A percentile compares a stretch with the other conserved stretches of the same genome.
Conservation (phyloP, 352 stramenopile species). For the Vaucheria bursata region DNA sequence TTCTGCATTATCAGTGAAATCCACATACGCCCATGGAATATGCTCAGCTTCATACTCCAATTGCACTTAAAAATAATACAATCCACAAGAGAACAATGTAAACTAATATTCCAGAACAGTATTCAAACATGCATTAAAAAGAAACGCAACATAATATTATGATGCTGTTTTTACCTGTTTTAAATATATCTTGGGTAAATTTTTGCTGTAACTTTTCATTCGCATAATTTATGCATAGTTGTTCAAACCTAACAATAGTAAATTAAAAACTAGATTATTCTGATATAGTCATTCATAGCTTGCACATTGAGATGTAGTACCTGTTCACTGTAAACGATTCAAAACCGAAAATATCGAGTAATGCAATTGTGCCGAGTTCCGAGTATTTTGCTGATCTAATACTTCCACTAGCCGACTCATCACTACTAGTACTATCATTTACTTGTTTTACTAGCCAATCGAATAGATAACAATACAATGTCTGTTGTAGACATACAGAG, state of each 20-base stretch:
- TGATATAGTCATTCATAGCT: too few relatives aligned
- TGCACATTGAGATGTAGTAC: too few relatives aligned
- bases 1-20: conserved; percentile 76
- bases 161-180: too few relatives aligned
- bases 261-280: too few relatives aligned
- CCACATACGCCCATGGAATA: conserved; percentile 76
- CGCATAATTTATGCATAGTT: conserved; percentile 78
- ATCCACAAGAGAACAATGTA: too few relatives aligned
- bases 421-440: conserved; percentile 52
- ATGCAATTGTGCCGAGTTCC: conserved; percentile 56
- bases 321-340: conserved; percentile 79
- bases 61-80: conserved; percentile 53
- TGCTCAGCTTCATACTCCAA: conserved; percentile 78
- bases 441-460: conserved; percentile 81
- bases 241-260: not conserved
- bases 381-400: conserved; percentile 18
- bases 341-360: conserved; percentile 84
- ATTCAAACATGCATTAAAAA: too few relatives aligned
- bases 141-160: too few relatives aligned
- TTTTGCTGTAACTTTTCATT: conserved; percentile 84
- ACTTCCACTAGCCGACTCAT: not conserved
- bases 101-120: too few relatives aligned
- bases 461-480: conserved; percentile 77
- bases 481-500: too few relatives aligned
- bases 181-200: conserved; percentile 73